Conservation (phyloP, 1,139 yeast genomes). For the Sugiyamaella grinbergsii region DNA sequence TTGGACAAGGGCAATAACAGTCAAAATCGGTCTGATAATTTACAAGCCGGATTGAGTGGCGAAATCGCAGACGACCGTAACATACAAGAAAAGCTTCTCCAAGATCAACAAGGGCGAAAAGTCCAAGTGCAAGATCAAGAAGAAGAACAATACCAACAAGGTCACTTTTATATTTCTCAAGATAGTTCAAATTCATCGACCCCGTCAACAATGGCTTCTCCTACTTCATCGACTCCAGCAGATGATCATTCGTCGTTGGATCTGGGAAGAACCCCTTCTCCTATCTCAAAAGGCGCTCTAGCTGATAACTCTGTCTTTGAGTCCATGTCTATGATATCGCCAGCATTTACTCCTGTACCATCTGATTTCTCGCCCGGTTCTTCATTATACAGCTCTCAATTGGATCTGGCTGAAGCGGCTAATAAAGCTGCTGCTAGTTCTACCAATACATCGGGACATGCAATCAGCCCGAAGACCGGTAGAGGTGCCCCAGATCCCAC, state of each 20-base stretch:
- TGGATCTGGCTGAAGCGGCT: conserved; percentile 24
- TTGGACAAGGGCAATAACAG: too few relatives aligned
- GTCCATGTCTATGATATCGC: conserved; percentile 41
- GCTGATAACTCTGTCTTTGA: conserved; percentile 28
- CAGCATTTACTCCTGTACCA: conserved; percentile 40
- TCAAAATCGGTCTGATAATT: too few relatives aligned
- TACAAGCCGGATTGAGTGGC: not conserved
- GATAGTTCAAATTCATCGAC: not conserved
- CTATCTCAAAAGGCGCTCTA: conserved; percentile 2
- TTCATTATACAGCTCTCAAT: conserved; percentile 24
- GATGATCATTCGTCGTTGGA: not conserved
- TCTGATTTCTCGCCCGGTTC: conserved; percentile 26
- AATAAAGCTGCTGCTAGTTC: conserved; percentile 14
- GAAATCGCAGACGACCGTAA: not conserved
- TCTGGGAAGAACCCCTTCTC: not conserved
- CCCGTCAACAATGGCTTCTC: not conserved
- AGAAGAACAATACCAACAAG: not conserved
- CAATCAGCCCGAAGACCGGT: not conserved
- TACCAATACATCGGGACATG: conserved; percentile 1
- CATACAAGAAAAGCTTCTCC: not conserved
- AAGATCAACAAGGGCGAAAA: not conserved
- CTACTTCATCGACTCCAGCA: not conserved
- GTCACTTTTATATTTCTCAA: not conserved
- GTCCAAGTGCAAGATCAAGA: not conserved
- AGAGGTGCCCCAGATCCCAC: not conserved